phyloP scores from a whole-genome alignment of 2,329 filamentous ascomycete species.

The Trichoderma lentiforme region DNA sequence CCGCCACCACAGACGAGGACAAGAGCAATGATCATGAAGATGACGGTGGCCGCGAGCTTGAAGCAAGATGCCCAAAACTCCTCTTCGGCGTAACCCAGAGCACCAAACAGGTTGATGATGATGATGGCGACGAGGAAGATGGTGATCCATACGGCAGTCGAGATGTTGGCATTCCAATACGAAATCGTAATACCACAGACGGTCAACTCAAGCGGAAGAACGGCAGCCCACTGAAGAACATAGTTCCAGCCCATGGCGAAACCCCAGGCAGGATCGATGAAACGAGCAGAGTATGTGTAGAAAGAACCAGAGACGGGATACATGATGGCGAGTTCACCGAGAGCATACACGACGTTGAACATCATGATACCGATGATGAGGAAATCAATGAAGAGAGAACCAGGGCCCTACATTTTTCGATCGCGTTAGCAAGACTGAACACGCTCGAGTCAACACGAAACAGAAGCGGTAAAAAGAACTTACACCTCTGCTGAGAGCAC shows the following conservation, averaged over 20 bases:
- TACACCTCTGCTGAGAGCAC: constrained; percentile 47
- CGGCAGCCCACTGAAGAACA: constrained; percentile 46
- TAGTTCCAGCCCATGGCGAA: constrained; percentile 53
- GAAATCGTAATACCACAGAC: constrained; percentile 49
- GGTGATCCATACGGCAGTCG: constrained; percentile 29
- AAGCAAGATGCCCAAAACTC: constrained; percentile 40
- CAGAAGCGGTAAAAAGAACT: constrained; percentile 21
- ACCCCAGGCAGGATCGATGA: constrained; percentile 58
- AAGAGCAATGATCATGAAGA: constrained; percentile 52
- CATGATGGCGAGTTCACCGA: constrained; percentile 57
- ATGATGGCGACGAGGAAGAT: constrained; percentile 35
- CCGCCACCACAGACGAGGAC: constrained; percentile 55
- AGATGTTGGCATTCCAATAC: constrained; percentile 47
- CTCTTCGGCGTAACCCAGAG: constrained; percentile 33
- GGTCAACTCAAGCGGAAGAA: constrained; percentile 47
- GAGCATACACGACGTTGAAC: constrained; percentile 53
- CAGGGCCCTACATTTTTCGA: constrained; percentile 29
- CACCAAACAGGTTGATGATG: constrained; percentile 46
- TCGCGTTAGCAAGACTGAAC: background rate
- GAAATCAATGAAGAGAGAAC: constrained; percentile 40
- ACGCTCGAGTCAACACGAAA: background rate
- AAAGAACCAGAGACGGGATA: constrained; percentile 59
- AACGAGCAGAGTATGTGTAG: constrained; percentile 56
- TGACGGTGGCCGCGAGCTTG: constrained; percentile 48
- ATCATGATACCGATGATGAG: constrained; percentile 52